phyloP scores from a whole-genome alignment of 1,139 yeast genomes.

The Meyerozyma guilliermondii region DNA sequence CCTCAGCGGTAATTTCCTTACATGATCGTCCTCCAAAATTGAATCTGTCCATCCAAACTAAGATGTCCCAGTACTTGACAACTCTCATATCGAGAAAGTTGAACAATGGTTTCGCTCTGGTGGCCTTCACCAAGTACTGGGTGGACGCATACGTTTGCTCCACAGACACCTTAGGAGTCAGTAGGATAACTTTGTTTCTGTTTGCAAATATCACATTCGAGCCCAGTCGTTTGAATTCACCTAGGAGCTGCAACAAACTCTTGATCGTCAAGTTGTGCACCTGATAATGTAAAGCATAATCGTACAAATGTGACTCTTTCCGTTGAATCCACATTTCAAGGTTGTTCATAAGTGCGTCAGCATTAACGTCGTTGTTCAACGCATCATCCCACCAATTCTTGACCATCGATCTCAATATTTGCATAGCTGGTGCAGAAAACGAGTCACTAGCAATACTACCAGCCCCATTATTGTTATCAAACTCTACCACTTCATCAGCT shows the following conservation, averaged over 20 bases:
- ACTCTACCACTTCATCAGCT: constrained; percentile 48
- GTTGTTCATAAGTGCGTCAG: constrained; percentile 80
- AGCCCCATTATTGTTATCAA: constrained; percentile 40
- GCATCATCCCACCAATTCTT: constrained; percentile 97
- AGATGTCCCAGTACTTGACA: constrained; percentile 79
- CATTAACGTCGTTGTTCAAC: constrained; percentile 57
- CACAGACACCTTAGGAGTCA: constrained; percentile 72
- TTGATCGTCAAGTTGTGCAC: constrained; percentile 83
- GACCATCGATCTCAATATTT: constrained; percentile 67
- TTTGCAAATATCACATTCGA: constrained; percentile 77
- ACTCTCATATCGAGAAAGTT: constrained; percentile 74
- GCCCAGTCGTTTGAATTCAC: constrained; percentile 77
- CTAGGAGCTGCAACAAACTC: constrained; percentile 72
- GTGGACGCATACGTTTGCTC: constrained; percentile 92
- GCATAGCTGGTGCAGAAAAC: constrained; percentile 72
- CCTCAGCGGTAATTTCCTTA: constrained; percentile 49
- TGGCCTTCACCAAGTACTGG: constrained; percentile 76
- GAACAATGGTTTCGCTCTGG: constrained; percentile 77
- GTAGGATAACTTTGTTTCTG: constrained; percentile 66
- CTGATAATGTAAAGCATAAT: constrained; percentile 76
- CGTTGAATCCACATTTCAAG: constrained; percentile 87
- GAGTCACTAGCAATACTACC: constrained; percentile 68
- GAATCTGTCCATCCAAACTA: constrained; percentile 91
- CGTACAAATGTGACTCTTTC: constrained; percentile 68
- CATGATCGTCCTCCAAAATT: constrained; percentile 86